A percentile compares a stretch with the other conserved stretches of the same genome.
phyloP scores from a whole-genome alignment of 306 rosid genomes.

The Clitoria ternatea region DNA sequence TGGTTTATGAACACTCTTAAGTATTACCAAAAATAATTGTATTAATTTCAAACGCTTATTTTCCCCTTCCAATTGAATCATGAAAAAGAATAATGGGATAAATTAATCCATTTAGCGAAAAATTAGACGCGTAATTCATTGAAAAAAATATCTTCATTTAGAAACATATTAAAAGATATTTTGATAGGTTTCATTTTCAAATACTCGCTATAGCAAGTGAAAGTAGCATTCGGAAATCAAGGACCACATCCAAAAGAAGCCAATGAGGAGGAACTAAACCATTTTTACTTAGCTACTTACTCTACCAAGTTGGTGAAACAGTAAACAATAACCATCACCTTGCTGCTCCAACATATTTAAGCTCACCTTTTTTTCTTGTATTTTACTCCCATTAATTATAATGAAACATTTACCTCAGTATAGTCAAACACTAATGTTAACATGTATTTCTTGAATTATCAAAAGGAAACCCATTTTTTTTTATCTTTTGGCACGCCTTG shows the following conservation, averaged over 20 bases:
- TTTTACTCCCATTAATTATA: too few relatives aligned
- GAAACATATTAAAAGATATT: not conserved
- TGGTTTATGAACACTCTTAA: too few relatives aligned
- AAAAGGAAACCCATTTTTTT: too few relatives aligned
- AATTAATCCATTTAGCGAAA: not conserved
- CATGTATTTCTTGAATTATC: too few relatives aligned
- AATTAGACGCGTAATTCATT: not conserved
- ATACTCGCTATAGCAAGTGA: not conserved
- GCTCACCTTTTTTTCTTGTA: not conserved
- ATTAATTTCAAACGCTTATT: too few relatives aligned
- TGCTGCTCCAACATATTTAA: not conserved
- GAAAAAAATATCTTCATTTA: not conserved
- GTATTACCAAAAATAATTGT: not conserved
- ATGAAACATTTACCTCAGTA: too few relatives aligned
- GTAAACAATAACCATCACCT: not conserved
- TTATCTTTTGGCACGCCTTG: too few relatives aligned
- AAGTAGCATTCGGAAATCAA: not conserved
- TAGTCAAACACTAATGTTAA: too few relatives aligned
- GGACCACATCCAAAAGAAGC: not conserved
- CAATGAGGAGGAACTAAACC: not conserved
- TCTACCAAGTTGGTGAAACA: slow-evolving; percentile 14
- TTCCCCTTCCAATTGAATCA: not conserved
- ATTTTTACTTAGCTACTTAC: not conserved
- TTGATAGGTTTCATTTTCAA: not conserved
- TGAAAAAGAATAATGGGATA: not conserved